Conservation (phyloP, 257 asterid genomes). For the Jasminum sambac region DNA sequence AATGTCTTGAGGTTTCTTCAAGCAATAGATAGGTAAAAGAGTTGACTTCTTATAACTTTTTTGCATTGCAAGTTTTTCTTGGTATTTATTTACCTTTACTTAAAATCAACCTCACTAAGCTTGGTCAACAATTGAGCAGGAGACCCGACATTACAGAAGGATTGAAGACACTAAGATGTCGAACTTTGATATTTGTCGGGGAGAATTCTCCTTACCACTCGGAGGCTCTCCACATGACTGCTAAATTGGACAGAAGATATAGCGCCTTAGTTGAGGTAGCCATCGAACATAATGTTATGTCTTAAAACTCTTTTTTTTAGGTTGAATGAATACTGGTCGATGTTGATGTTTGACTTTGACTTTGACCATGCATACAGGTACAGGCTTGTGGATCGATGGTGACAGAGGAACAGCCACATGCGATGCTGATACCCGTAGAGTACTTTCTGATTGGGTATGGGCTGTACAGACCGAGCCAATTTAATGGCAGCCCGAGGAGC, state of each 20-base stretch:
- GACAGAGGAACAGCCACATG: conserved; percentile 96
- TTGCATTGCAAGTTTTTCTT: conserved; percentile 9
- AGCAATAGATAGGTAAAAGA: conserved; percentile 66
- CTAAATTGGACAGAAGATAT: conserved; percentile 75
- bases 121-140: conserved; percentile 44
- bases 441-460: conserved; percentile 83
- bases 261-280: conserved; percentile 94
- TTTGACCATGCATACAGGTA: conserved; percentile 43
- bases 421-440: conserved; percentile 83
- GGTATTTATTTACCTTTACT: neutral
- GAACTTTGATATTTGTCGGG: conserved; percentile 86
- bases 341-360: neutral
- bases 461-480: conserved; percentile 57
- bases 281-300: conserved; percentile 2
- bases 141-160: conserved; percentile 81
- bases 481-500: conserved; percentile 75
- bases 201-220: conserved; percentile 76
- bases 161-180: conserved; percentile 67
- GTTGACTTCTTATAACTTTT: neutral
- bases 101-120: conserved; percentile 19
- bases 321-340: neutral
- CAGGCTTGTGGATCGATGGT: conserved; percentile 89
- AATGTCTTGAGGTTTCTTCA: conserved; percentile 81
- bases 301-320: neutral
- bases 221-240: conserved; percentile 71